Evolutionary conservation across 2,329 filamentous ascomycete genomes (phyloP), one percentile per base, ranked within the genome.

Genomic region (Teratosphaeria viscida): DNA sequence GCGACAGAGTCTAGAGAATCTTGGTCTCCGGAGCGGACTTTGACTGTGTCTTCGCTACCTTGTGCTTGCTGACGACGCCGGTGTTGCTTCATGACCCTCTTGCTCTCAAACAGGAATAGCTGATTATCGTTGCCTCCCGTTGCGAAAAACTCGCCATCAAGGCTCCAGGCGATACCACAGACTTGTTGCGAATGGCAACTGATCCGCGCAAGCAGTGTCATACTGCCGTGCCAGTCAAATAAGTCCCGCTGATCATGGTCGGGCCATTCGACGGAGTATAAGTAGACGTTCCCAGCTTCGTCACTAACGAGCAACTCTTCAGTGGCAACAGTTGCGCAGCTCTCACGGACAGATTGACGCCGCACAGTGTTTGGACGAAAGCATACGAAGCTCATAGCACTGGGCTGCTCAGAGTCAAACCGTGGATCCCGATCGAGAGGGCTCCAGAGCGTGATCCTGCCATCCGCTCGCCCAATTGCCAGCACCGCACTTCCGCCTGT

Each of bases 121-220:
- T 85, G 74, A 69, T 97, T 96, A 76, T 99, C 94, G 70, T 99
- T 97, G 27, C 89, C 90, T 6, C 94, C 92, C 4, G 89, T 91
- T 14, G 90, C 90, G 71, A 99, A 92, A 39, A 85, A 80, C 2
- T 80, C 79, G 3, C 90, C 90, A 67, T 89, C 84, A 2, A 79
- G 77, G 3, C 90, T 92, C 90, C 92, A 97, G 2, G 89, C 83
- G n/a, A 99, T 78, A 1, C 92, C 92, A 68, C 94, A 99, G 58
- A 99, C 87, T 70, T 97, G 92, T 73, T 96, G 91, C 1, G 81
- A 84, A 71, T 97, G 92, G 7, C 90, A 84, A 35, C 81, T 81
- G 66, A 97, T 86, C 64, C 86, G 85, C 26, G 88, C 86, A 57
- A 96, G 77, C 27, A 96, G 78, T 1, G 83, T 89, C 77, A 95